Percentiles rank a stretch among this genome's conserved stretches.
Conservation (phyloP, 2,329 filamentous ascomycete species). For the Colletotrichum musicola region DNA sequence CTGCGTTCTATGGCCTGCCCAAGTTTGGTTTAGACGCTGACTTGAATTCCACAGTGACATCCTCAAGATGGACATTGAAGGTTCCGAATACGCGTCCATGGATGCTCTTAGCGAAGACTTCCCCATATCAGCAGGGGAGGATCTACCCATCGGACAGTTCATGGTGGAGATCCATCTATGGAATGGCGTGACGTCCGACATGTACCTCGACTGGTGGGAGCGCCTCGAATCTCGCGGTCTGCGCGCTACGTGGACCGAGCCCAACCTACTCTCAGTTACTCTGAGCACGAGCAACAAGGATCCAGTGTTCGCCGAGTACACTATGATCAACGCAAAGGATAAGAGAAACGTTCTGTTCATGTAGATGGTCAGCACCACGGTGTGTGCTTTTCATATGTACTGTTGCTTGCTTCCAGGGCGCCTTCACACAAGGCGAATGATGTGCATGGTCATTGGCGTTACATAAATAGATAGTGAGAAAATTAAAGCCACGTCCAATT, state of each 20-base stretch:
- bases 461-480: constrained; percentile 1
- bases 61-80: constrained; percentile 56
- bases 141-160: constrained; percentile 41
- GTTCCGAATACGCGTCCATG: constrained; percentile 49
- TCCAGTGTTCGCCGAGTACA: constrained; percentile 42
- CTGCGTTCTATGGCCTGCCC: neutral
- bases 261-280: constrained; percentile 42
- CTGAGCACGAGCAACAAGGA: constrained; percentile 35
- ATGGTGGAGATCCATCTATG: constrained; percentile 42
- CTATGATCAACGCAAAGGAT: constrained; percentile 43
- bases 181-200: constrained; percentile 23
- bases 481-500: neutral
- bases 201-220: constrained; percentile 43
- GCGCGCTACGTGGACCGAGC: constrained; percentile 44
- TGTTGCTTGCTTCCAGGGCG: neutral
- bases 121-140: constrained; percentile 28
- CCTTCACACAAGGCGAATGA: neutral
- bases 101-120: constrained; percentile 44
- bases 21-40: constrained; percentile 11
- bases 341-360: constrained; percentile 34
- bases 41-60: constrained; percentile 47
- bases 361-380: neutral
- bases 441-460: neutral
- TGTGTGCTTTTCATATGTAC: neutral
- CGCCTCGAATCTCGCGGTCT: constrained; percentile 42